Evolutionary conservation across 2,329 filamentous ascomycete genomes (phyloP).

Genomic region (Lecanicillium sp.): DNA sequence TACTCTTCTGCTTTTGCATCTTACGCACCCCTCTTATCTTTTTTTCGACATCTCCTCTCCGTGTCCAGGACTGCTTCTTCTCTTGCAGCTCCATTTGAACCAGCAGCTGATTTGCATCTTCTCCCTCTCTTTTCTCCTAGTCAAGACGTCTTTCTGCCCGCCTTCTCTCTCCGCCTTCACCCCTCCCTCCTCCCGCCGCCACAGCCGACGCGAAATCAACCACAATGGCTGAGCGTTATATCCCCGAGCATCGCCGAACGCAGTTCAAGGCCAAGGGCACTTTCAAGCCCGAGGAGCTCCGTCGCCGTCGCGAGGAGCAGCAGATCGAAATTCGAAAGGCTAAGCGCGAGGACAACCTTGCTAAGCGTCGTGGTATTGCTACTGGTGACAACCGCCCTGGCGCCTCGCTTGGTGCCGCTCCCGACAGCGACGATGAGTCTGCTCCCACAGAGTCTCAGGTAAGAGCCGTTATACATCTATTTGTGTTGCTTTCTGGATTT

Average conservation of each 20-base stretch:
- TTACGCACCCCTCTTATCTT: slow-evolving; percentile 5
- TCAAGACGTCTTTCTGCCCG: background rate
- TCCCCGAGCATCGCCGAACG: slow-evolving; percentile 96
- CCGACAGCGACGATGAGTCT: slow-evolving; percentile 96
- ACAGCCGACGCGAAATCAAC: slow-evolving; percentile 27
- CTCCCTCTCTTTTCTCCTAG: background rate
- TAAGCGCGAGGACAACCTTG: slow-evolving; percentile 97
- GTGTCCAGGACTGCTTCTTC: slow-evolving; percentile 3
- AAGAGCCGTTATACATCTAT: slow-evolving; percentile 25
- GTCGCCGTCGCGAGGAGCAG: slow-evolving; percentile 96
- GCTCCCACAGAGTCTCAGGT: slow-evolving; percentile 95
- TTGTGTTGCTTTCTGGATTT: slow-evolving; percentile 15
- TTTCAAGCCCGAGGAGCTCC: slow-evolving; percentile 98
- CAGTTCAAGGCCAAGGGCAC: slow-evolving; percentile 99
- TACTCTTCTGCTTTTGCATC: slow-evolving; percentile 11
- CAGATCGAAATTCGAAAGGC: slow-evolving; percentile 98
- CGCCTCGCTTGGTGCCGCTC: slow-evolving; percentile 77
- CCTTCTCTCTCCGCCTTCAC: slow-evolving; percentile 15
- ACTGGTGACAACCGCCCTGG: slow-evolving; percentile 73
- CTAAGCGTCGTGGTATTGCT: slow-evolving; percentile 92
- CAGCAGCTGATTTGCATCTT: background rate
- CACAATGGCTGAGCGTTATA: slow-evolving; percentile 97
- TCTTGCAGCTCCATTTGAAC: slow-evolving; percentile 4
- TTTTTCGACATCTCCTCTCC: no score
- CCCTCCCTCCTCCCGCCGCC: slow-evolving; percentile 17